Conservation (phyloP, 345 rosid genomes). For the Salix viminalis region DNA sequence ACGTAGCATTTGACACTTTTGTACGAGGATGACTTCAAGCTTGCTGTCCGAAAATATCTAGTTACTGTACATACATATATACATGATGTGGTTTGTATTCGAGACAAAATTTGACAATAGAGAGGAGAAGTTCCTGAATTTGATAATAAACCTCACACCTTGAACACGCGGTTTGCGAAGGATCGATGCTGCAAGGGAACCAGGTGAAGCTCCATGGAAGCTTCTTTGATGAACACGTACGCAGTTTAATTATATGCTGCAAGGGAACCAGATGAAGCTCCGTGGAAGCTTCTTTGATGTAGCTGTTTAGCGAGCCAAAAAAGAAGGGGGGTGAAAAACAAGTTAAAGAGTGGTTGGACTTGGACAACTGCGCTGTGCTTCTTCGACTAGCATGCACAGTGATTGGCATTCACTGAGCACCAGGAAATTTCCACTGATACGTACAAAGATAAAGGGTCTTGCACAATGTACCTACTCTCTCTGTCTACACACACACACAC, state of each 20-base stretch:
- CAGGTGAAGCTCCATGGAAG: neutral
- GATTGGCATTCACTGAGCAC: neutral
- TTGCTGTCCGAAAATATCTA: too few relatives aligned
- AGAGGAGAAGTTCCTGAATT: neutral
- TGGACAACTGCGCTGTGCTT: neutral
- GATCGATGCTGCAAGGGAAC: neutral
- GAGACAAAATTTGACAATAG: neutral
- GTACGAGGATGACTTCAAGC: neutral
- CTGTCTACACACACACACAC: fast-evolving
- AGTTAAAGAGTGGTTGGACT: neutral
- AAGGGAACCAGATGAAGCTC: neutral
- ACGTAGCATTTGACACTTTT: neutral
- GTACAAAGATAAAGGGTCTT: neutral
- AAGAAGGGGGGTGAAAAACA: neutral
- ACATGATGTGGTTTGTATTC: neutral
- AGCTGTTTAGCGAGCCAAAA: neutral
- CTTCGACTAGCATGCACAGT: neutral
- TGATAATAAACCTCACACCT: neutral
- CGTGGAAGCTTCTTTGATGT: neutral
- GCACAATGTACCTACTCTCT: neutral
- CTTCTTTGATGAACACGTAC: neutral
- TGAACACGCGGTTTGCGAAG: neutral
- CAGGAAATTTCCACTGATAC: neutral
- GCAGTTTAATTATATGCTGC: neutral
- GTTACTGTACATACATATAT: neutral